Evolutionary conservation across 768 basidiomycete genomes (phyloP), one percentile per base, ranked within the genome.

Genomic region (Polyporus arcularius): DNA sequence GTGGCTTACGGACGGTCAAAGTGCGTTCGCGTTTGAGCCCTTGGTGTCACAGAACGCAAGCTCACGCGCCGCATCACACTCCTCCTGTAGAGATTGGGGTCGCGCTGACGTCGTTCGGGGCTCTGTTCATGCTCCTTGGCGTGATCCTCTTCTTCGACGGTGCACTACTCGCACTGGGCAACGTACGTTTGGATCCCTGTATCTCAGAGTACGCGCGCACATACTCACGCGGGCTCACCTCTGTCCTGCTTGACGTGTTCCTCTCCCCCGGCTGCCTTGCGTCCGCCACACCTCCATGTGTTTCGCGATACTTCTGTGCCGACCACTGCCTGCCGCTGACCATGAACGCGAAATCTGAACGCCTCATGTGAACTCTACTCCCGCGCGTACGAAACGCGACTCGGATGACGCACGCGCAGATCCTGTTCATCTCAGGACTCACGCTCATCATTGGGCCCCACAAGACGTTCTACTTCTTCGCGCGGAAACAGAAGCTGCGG

Each of bases 401-500:
- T 1, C 35, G 11, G 11, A 35, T 35, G 35, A 35, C 30, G 35
- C 28, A n/a, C 15, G 45, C 15, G 40, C 68, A 97, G 96, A 84
- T 98, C 68, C 85, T 98, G 64, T 99, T 99, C 80, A 74, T 99
- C 42, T 87, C 90, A 2, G 97, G 97, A 51, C 82, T 99, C 58
- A 96, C 96, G 8, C 83, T 98, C 63, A 96, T 98, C 78, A 98
- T 99, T 65, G 97, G 94, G 4, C 94, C 95, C 7, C 88, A 91
- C 65, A 98, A 98, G 79, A 97, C 95, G 18, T 96, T 97, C 78
- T 93, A 94, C 76, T 98, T 99, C 80, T 98, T 99, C 76, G 91
- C 96, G 35, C 86, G 97, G 62, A 91, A 85, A 72, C 92, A 98
- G 75, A 99, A 99, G 76, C 76, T 98, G 64, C 85, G 97, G 16